Evolutionary conservation across 352 stramenopile genomes (phyloP).

Genomic region (Globisporangium mamillatum): DNA sequence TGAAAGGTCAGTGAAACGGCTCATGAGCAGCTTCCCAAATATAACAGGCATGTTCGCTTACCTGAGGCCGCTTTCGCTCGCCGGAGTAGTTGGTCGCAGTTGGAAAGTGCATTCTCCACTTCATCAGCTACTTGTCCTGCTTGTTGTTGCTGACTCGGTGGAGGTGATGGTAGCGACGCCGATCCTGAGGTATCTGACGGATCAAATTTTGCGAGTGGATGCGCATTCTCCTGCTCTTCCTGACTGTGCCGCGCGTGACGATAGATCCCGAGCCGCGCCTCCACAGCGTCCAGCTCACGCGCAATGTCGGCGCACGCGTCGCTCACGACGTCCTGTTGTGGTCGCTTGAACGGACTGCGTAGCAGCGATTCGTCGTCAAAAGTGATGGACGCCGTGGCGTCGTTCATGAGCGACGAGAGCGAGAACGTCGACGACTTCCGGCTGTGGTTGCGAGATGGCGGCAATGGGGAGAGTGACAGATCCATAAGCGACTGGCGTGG

Average conservation of each 20-base stretch:
- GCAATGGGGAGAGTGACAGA: neutral
- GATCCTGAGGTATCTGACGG: neutral
- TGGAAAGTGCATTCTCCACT: slow-evolving; percentile 47
- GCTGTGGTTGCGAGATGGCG: neutral
- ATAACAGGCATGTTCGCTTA: neutral
- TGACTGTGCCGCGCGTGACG: neutral
- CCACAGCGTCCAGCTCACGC: slow-evolving; percentile 35
- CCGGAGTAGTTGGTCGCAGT: slow-evolving; percentile 48
- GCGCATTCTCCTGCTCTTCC: neutral
- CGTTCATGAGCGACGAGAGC: slow-evolving; percentile 18
- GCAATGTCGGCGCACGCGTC: slow-evolving; percentile 46
- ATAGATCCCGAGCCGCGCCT: slow-evolving; percentile 34
- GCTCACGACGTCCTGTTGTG: slow-evolving; percentile 10
- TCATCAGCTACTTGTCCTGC: slow-evolving; percentile 47
- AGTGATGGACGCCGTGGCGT: slow-evolving; percentile 8
- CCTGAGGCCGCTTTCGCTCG: slow-evolving; percentile 16
- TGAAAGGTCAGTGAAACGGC: slow-evolving; percentile 10
- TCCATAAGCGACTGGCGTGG: neutral
- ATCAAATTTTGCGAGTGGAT: neutral
- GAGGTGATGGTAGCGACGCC: neutral
- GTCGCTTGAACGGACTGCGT: slow-evolving; percentile 3
- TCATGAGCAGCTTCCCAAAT: neutral
- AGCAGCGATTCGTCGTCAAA: neutral
- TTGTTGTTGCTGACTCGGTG: slow-evolving; percentile 25
- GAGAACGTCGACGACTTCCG: slow-evolving; percentile 17